phyloP scores from a whole-genome alignment of 2,329 filamentous ascomycete species.

The Stemphylium beticola region DNA sequence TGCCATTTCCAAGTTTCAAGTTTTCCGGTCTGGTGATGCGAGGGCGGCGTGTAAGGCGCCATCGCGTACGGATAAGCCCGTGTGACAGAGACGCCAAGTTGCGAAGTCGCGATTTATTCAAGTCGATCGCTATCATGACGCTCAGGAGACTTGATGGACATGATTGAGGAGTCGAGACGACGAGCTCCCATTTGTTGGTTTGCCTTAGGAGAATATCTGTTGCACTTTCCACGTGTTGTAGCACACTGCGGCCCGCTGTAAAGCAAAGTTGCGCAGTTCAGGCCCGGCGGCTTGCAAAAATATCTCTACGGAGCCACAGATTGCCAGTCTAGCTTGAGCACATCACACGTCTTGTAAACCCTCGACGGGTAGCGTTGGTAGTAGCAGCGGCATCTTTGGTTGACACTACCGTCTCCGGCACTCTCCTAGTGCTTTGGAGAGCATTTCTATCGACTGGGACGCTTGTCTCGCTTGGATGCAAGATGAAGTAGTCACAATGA shows the following conservation, averaged over 20 bases:
- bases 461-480: conserved; percentile 3
- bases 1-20: not conserved
- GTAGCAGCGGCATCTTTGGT: not conserved
- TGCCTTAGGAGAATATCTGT: not conserved
- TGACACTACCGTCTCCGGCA: not conserved
- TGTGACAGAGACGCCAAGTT: not conserved
- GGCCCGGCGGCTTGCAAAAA: not conserved
- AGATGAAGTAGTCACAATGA: not conserved
- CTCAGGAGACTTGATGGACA: not conserved
- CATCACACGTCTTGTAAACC: not conserved
- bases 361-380: not conserved
- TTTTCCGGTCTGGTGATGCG: not conserved
- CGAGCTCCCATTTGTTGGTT: not conserved
- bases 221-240: conserved; percentile 1
- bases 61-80: not conserved
- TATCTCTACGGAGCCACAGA: not conserved
- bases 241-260: not conserved
- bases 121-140: not conserved
- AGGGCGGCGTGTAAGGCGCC: not conserved
- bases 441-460: not conserved
- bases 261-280: not conserved
- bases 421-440: not conserved
- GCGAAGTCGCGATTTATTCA: no score
- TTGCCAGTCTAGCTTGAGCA: not conserved
- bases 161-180: not conserved